Evolutionary conservation across 2,329 filamentous ascomycete species (phyloP), one percentile per base, ranked within the genome.

Genomic region (Colletotrichum navitas): DNA sequence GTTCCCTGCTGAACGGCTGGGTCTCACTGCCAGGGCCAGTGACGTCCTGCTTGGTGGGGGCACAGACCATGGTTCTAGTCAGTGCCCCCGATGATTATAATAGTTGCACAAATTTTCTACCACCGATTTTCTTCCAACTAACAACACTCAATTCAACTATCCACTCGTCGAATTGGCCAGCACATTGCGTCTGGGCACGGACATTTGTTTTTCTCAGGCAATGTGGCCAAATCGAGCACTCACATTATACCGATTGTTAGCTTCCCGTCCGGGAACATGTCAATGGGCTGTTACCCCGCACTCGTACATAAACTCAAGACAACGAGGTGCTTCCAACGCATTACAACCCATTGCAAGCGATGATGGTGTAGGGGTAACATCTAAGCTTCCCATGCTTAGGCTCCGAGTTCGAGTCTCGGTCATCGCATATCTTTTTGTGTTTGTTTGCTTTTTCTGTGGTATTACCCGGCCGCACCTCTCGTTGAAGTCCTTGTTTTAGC

Each of bases 321-420:
- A 16, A 29, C 2, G 3, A 0, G 0, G 0, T 1, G 2, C 16
- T 7, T 21, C 1, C n/a, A 62, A 29, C 32, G 1, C 1, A 24
- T n/a, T 51, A 12, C 8, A 39, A 36, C 32, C 24, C 2, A 47
- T 34, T 7, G 8, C 34, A 29, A 21, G 68, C 68, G 65, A 41
- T 49, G 52, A 41, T 71, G 65, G 68, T 71, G 68, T 71, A 71
- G 47, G 64, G 68, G 68, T 71, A 71, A 68, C 68, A 71, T 69
- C 32, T 52, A 58, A 68, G 68, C 68, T 71, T 71, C 65, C 68
- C 68, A 71, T 60, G 65, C 65, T 68, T 59, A 63, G 47, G 65
- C 63, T 45, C 45, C 64, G 68, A 51, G 68, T 71, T 71, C 68
- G 68, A 71, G 58, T 71, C 68, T 51, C 68, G 64, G 64, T 49